These are phyloP conservation scores for Penicillium sp. DNA, from an alignment of 2,329 filamentous ascomycete genomes.

Conservation along the genomic window DNA sequence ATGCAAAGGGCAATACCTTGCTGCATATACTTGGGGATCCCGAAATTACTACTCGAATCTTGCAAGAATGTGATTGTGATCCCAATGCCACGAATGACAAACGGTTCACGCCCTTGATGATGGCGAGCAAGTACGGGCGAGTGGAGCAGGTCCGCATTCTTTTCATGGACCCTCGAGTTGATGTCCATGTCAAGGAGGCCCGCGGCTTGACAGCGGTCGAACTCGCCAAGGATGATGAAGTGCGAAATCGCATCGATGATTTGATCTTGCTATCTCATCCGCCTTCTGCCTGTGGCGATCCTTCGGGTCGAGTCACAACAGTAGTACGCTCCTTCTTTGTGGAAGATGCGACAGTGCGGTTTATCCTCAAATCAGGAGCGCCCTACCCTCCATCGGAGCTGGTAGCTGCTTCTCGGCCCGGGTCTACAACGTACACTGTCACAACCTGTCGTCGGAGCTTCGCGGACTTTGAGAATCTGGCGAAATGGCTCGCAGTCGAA, in stretches of 20 bases:
- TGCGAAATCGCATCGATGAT: slow-evolving; percentile 93
- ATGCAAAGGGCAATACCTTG: slow-evolving; percentile 86
- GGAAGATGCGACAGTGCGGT: slow-evolving; percentile 86
- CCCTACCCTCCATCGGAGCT: slow-evolving; percentile 47
- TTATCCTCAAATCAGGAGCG: slow-evolving; percentile 89
- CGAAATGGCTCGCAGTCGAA: slow-evolving; percentile 74
- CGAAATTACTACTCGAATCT: slow-evolving; percentile 65
- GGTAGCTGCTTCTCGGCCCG: slow-evolving; percentile 34
- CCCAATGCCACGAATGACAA: slow-evolving; percentile 94
- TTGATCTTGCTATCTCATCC: slow-evolving; percentile 73
- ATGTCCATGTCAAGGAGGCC: slow-evolving; percentile 74
- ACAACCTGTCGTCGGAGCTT: slow-evolving; percentile 88
- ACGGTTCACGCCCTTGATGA: slow-evolving; percentile 91
- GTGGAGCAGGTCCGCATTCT: slow-evolving; percentile 86
- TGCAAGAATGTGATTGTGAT: slow-evolving; percentile 85
- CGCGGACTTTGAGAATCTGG: slow-evolving; percentile 84
- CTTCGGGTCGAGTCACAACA: slow-evolving; percentile 77
- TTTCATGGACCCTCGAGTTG: slow-evolving; percentile 81
- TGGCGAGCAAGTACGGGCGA: slow-evolving; percentile 95
- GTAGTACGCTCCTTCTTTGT: slow-evolving; percentile 96
- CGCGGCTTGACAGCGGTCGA: slow-evolving; percentile 91
- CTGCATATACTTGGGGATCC: slow-evolving; percentile 93
- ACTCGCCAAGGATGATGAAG: slow-evolving; percentile 94
- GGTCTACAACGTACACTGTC: slow-evolving; percentile 72
- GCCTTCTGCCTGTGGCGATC: slow-evolving; percentile 46